phyloP scores from a whole-genome alignment of 257 asterid genomes.

The Leonotis leonurus region DNA sequence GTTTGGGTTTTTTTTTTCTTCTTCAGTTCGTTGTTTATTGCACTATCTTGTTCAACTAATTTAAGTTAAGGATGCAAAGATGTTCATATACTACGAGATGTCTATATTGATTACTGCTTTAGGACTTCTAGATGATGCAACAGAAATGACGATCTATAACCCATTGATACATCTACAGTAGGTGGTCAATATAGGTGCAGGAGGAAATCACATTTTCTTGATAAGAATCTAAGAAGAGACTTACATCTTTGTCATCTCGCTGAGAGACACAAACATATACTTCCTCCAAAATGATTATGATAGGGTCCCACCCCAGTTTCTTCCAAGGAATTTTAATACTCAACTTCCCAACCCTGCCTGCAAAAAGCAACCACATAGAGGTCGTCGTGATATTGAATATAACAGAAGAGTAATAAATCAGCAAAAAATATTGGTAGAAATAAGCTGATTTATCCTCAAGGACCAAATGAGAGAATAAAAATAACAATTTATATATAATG shows the following conservation, averaged over 20 bases:
- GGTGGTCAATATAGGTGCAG: neutral
- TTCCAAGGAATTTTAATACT: slow-evolving; percentile 98
- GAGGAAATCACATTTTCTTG: neutral
- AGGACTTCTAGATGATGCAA: neutral
- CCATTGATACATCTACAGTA: slow-evolving; percentile 1
- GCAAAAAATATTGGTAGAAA: neutral
- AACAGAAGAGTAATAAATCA: neutral
- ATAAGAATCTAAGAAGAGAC: neutral
- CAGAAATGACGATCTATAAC: neutral
- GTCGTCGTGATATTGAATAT: slow-evolving; percentile 6
- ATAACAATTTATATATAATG: neutral
- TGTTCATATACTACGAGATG: neutral
- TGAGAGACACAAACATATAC: slow-evolving; percentile 64
- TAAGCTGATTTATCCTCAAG: neutral
- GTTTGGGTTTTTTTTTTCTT: neutral
- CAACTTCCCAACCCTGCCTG: slow-evolving; percentile 85
- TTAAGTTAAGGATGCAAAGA: neutral
- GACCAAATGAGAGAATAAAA: neutral
- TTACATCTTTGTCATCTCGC: slow-evolving; percentile 84
- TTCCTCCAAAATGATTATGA: slow-evolving; percentile 78
- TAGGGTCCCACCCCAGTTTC: slow-evolving; percentile 98
- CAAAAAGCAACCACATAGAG: slow-evolving; percentile 17
- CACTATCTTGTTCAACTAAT: neutral
- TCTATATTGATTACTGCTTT: neutral
- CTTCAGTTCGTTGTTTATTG: neutral